Percentiles rank a stretch among this genome's conserved stretches.
Evolutionary conservation across 192 early-diverging fungal genomes (phyloP).

Genomic region (Podila minutissima): DNA sequence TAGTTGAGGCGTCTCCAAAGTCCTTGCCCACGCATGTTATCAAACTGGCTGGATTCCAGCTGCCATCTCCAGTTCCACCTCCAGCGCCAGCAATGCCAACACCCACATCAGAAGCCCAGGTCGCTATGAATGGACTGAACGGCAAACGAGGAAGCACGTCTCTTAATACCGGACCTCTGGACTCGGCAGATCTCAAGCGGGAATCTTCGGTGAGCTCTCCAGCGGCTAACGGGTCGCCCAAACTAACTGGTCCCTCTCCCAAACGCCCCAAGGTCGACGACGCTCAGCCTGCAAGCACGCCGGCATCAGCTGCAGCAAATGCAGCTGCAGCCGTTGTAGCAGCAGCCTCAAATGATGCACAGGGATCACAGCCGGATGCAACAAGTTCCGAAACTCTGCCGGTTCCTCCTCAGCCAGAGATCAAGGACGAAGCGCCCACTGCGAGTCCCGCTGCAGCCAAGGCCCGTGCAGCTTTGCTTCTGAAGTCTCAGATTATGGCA

Average conservation of each 20-base stretch:
- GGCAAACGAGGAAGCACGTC: constrained; percentile 15
- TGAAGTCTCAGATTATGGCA: constrained; percentile 4
- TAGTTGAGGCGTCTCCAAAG: constrained; percentile 37
- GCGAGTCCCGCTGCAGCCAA: constrained; percentile 3
- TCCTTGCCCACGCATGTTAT: constrained; percentile 45
- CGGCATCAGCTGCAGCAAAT: neutral
- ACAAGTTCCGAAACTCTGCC: neutral
- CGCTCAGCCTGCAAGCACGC: neutral
- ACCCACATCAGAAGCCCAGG: constrained; percentile 2
- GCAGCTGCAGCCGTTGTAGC: constrained; percentile 1
- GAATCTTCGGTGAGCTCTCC: constrained; percentile 44
- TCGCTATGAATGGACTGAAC: too few species aligned
- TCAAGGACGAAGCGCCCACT: neutral
- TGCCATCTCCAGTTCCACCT: constrained; percentile 36
- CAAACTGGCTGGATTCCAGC: constrained; percentile 60
- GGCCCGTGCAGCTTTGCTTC: neutral
- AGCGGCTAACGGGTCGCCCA: constrained; percentile 39
- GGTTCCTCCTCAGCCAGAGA: neutral
- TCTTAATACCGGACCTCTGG: neutral
- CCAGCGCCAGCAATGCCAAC: constrained; percentile 23
- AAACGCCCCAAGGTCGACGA: constrained; percentile 43
- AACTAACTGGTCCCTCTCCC: constrained; percentile 20
- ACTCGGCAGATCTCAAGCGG: constrained; percentile 31
- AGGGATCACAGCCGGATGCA: neutral
- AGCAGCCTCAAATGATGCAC: neutral